These are phyloP conservation scores for Pisolithus albus DNA, from an alignment of 768 basidiomycete species.

Conservation along the genomic window DNA sequence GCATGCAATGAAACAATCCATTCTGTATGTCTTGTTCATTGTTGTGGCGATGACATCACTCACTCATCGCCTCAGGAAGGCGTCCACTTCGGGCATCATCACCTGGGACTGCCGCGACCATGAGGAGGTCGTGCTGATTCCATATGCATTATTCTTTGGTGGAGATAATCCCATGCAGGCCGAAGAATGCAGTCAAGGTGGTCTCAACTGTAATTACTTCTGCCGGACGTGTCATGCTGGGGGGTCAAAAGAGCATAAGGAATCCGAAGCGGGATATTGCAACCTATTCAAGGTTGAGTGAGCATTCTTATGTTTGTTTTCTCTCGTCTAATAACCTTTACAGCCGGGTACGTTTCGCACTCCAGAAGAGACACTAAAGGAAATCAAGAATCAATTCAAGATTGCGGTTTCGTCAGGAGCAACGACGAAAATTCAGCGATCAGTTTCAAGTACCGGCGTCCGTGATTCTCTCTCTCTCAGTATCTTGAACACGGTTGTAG, in stretches of 20 bases:
- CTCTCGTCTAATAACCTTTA: neutral
- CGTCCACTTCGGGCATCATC: slow-evolving; percentile 5
- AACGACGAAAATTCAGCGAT: slow-evolving; percentile 1
- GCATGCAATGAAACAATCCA: slow-evolving; percentile 19
- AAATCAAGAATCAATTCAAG: neutral
- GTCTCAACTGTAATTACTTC: slow-evolving; percentile 25
- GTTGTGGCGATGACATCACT: no score
- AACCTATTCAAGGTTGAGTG: slow-evolving; percentile 13
- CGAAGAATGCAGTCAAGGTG: slow-evolving; percentile 27
- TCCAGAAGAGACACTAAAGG: neutral
- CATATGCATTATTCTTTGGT: slow-evolving; percentile 15
- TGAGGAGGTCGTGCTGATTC: slow-evolving; percentile 21
- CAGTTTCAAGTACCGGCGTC: neutral
- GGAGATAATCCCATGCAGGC: slow-evolving; percentile 35
- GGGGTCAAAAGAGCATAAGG: slow-evolving; percentile 17
- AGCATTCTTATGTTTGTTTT: no score
- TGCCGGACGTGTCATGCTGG: slow-evolving; percentile 29
- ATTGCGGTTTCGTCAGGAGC: neutral
- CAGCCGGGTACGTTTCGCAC: neutral
- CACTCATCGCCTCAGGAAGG: slow-evolving; percentile 1
- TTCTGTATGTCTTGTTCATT: slow-evolving; percentile 23
- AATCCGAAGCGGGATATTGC: slow-evolving; percentile 19
- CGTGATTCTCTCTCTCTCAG: neutral
- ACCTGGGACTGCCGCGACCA: slow-evolving; percentile 17
- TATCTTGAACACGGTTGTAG: slow-evolving; percentile 1